Evolutionary conservation across 164 flowering plant genomes (phyloP).

Genomic region (Echeveria elegans): DNA sequence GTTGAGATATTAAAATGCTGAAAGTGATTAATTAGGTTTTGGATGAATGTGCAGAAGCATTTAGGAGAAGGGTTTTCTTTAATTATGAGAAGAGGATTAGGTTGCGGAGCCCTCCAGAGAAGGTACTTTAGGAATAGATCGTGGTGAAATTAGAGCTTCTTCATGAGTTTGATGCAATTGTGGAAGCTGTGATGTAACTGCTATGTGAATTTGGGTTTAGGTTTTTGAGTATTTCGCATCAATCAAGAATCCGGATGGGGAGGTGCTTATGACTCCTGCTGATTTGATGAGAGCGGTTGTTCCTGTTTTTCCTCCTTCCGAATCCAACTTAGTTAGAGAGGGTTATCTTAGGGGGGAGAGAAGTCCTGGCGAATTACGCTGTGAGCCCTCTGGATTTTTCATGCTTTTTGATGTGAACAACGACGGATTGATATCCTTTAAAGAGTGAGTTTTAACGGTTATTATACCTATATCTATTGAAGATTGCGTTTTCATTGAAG

Average conservation of each 20-base stretch:
- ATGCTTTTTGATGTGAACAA: slow-evolving; percentile 84
- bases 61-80: slow-evolving; percentile 81
- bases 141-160: neutral
- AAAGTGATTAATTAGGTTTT: neutral
- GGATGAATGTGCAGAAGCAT: slow-evolving; percentile 49
- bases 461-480: neutral
- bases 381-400: slow-evolving; percentile 68
- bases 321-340: slow-evolving; percentile 64
- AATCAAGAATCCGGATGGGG: slow-evolving; percentile 41
- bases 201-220: slow-evolving; percentile 20
- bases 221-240: slow-evolving; percentile 96
- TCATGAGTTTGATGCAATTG: neutral
- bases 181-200: too few species aligned
- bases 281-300: slow-evolving; percentile 96
- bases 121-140: slow-evolving; percentile 32
- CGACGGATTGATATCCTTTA: slow-evolving; percentile 82
- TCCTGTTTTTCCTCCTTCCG: slow-evolving; percentile 96
- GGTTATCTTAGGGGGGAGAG: slow-evolving; percentile 78
- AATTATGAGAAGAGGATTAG: slow-evolving; percentile 91
- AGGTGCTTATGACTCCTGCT: slow-evolving; percentile 72
- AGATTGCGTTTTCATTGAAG: neutral
- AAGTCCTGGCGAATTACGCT: slow-evolving; percentile 50
- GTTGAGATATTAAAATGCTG: neutral
- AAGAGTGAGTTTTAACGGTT: slow-evolving; percentile 55
- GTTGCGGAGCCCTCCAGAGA: slow-evolving; percentile 82